Percentiles rank a stretch among this genome's conserved stretches.
These are phyloP conservation scores for Ophiognomonia clavigignenti-juglandacearum DNA, from an alignment of 2,329 filamentous ascomycete genomes.

Conservation along the genomic window DNA sequence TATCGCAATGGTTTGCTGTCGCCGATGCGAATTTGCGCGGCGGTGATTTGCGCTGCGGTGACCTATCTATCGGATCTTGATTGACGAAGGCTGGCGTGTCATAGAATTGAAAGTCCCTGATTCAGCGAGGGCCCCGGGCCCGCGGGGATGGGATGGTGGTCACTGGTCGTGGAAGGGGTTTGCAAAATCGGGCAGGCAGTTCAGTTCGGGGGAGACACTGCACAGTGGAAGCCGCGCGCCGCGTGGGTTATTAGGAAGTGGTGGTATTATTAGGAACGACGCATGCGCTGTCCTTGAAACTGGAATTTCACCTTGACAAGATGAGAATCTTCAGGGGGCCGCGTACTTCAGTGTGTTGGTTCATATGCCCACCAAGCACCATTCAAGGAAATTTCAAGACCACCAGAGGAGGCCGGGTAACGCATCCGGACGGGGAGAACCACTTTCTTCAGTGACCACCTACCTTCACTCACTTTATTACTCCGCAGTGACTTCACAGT, in stretches of 20 bases:
- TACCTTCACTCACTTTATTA: too few species aligned
- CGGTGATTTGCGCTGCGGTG: not conserved
- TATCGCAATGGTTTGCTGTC: constrained; percentile 3
- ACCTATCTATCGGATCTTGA: not conserved
- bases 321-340: constrained; percentile 17
- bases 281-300: not conserved
- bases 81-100: not conserved
- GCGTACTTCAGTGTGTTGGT: constrained; percentile 8
- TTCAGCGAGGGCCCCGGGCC: too few species aligned
- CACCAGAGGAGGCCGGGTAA: not conserved
- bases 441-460: too few species aligned
- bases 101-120: too few species aligned
- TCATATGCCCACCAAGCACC: constrained; percentile 6
- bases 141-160: too few species aligned
- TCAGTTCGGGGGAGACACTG: too few species aligned
- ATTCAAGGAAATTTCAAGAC: not conserved
- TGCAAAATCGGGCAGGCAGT: too few species aligned
- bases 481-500: too few species aligned
- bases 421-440: too few species aligned
- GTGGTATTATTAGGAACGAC: not conserved
- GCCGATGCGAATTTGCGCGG: not conserved
- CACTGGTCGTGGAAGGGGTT: too few species aligned
- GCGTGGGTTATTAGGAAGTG: not conserved
- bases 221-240: too few species aligned
- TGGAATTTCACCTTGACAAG: not conserved